Conservation (phyloP, 2,329 filamentous ascomycete species). For the Fusarium sp. region DNA sequence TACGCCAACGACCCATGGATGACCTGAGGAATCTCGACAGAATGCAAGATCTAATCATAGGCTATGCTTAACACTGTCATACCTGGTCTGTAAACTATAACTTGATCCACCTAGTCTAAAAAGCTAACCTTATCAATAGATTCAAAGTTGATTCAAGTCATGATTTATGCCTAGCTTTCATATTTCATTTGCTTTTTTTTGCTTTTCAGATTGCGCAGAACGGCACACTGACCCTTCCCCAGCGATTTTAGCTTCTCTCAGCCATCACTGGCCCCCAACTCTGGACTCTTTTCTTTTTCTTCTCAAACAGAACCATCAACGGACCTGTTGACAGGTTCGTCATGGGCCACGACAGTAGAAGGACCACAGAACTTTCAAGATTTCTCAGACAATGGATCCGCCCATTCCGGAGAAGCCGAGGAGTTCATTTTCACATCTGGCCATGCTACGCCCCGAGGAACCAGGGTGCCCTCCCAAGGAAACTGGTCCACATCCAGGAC, state of each 20-base stretch:
- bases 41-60: constrained; percentile 35
- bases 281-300: constrained; percentile 68
- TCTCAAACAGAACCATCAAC: constrained; percentile 70
- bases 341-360: constrained; percentile 69
- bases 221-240: constrained; percentile 67
- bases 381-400: constrained; percentile 64
- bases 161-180: constrained; percentile 38
- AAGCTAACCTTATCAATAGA: constrained; percentile 55
- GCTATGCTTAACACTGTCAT: constrained; percentile 22
- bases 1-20: constrained; percentile 13
- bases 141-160: constrained; percentile 69
- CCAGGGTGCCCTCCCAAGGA: constrained; percentile 56
- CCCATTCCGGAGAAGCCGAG: constrained; percentile 65
- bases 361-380: constrained; percentile 71
- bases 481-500: constrained; percentile 61
- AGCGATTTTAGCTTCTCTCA: constrained; percentile 70
- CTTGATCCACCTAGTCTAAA: constrained; percentile 17
- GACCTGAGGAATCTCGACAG: constrained; percentile 29
- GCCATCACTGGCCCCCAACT: constrained; percentile 62
- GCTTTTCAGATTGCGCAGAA: constrained; percentile 58
- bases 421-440: constrained; percentile 67
- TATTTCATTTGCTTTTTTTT: constrained; percentile 49
- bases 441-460: constrained; percentile 66
- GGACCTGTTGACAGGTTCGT: constrained; percentile 66
- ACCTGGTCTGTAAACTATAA: constrained; percentile 47